Evolutionary conservation across 495 filamentous ascomycete species (phyloP).

Genomic region (Podospora pseudopauciseta): DNA sequence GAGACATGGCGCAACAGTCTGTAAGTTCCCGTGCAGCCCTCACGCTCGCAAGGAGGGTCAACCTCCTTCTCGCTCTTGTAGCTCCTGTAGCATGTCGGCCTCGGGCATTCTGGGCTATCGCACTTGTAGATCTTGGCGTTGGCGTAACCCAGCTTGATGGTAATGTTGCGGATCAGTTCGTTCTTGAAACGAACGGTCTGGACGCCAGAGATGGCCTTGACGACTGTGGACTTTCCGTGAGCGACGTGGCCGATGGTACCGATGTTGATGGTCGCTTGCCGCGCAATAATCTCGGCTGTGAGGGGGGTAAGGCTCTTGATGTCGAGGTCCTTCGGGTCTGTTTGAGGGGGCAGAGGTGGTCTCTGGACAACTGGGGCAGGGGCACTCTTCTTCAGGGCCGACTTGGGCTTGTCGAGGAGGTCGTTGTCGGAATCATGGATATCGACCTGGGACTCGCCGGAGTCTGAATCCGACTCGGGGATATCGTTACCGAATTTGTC

Average conservation of each 20-base stretch:
- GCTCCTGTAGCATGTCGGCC: conserved; percentile 93
- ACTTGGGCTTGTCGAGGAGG: conserved; percentile 43
- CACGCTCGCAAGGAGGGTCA: conserved; percentile 89
- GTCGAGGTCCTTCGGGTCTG: conserved; percentile 81
- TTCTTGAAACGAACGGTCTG: conserved; percentile 99
- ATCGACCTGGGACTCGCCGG: conserved; percentile 43
- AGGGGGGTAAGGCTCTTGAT: conserved; percentile 72
- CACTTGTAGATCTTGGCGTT: conserved; percentile 99
- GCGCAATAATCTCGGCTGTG: conserved; percentile 91
- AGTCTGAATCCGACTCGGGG: conserved; percentile 44
- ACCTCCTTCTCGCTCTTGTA: conserved; percentile 98
- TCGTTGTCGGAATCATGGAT: conserved; percentile 39
- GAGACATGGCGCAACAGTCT: conserved; percentile 81
- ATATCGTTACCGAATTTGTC: conserved; percentile 49
- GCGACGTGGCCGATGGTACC: conserved; percentile 98
- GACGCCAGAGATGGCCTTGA: conserved; percentile 97
- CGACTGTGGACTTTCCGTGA: conserved; percentile 96
- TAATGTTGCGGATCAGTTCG: conserved; percentile 97
- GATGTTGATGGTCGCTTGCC: conserved; percentile 98
- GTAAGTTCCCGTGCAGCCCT: conserved; percentile 83
- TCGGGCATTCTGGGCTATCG: conserved; percentile 81
- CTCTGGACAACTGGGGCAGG: conserved; percentile 38
- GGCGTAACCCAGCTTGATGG: conserved; percentile 98
- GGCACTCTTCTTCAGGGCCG: conserved; percentile 47
- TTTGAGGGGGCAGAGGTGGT: conserved; percentile 76